Percentiles rank a stretch among this genome's conserved stretches.
phyloP scores from a whole-genome alignment of 2,329 filamentous ascomycete species.

The Elsinoe batatas region DNA sequence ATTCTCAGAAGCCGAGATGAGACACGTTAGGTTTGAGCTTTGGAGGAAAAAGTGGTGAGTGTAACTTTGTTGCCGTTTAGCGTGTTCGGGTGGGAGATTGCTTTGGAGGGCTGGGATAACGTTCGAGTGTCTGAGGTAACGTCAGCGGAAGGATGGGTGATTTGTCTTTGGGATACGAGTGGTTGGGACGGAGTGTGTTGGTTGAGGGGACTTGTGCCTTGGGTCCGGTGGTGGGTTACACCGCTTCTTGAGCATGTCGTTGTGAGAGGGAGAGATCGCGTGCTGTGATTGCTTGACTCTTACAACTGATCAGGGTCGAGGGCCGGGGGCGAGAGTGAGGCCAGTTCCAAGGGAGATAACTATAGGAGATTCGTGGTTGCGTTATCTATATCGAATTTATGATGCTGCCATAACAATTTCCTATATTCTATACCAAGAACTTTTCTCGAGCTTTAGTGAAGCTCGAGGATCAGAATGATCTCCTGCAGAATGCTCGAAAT shows the following conservation, averaged over 20 bases:
- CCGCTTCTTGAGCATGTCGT: not conserved
- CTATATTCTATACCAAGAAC: too few species aligned
- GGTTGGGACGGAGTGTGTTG: not conserved
- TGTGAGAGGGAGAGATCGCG: not conserved
- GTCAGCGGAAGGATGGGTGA: not conserved
- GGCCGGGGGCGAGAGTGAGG: too few species aligned
- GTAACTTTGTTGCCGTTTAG: not conserved
- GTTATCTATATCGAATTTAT: too few species aligned
- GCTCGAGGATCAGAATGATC: too few species aligned
- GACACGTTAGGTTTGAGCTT: not conserved
- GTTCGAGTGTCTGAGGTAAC: conserved; percentile 1
- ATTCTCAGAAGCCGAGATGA: not conserved
- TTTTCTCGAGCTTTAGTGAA: too few species aligned
- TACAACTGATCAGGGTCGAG: too few species aligned
- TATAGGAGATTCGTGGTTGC: too few species aligned
- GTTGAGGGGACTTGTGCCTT: conserved; percentile 3
- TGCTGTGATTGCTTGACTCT: too few species aligned
- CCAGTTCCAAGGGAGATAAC: too few species aligned
- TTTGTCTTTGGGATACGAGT: not conserved
- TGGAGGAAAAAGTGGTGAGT: too few species aligned
- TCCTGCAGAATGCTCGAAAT: too few species aligned
- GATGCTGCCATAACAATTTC: too few species aligned
- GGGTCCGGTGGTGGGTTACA: not conserved
- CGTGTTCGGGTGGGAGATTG: conserved; percentile 3
- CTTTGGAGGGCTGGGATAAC: not conserved